Percentiles rank a stretch among this genome's conserved stretches.
phyloP scores from a whole-genome alignment of 805 yeast genomes.

The Tetrapisispora iriomotensis region DNA sequence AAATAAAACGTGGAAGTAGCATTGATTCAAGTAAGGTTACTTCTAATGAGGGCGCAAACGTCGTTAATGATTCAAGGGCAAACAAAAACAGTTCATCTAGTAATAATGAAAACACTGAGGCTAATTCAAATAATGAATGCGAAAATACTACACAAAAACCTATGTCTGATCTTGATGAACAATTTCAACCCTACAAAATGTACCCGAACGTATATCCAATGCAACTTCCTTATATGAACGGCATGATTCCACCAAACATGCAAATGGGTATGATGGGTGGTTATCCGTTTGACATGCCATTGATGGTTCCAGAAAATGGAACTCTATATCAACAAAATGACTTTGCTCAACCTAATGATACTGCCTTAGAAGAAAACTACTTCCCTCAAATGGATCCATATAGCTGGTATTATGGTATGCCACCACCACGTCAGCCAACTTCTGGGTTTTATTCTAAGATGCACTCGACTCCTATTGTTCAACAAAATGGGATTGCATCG shows the following conservation, averaged over 20 bases:
- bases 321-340: constrained; percentile 11
- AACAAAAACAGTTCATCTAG: too few relatives aligned
- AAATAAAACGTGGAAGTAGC: too few relatives aligned
- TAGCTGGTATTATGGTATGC: constrained; percentile 12
- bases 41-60: not conserved
- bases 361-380: constrained; percentile 11
- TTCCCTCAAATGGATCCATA: constrained; percentile 8
- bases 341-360: constrained; percentile 8
- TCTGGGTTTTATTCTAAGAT: constrained; percentile 5
- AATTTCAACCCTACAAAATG: not conserved
- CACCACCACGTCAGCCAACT: constrained; percentile 17
- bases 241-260: not conserved
- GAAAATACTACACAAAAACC: not conserved
- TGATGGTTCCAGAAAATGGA: constrained; percentile 1
- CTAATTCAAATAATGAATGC: too few relatives aligned
- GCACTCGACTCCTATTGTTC: not conserved
- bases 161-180: not conserved
- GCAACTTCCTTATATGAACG: constrained; percentile 1
- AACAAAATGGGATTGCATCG: not conserved
- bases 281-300: constrained; percentile 5
- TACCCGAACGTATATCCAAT: constrained; percentile 3
- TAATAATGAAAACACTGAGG: too few relatives aligned
- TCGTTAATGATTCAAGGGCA: not conserved
- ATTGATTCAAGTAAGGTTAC: not conserved
- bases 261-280: constrained; percentile 6